Evolutionary conservation across 257 asterid species (phyloP).

Genomic region (Parsonsia alboflavescens): DNA sequence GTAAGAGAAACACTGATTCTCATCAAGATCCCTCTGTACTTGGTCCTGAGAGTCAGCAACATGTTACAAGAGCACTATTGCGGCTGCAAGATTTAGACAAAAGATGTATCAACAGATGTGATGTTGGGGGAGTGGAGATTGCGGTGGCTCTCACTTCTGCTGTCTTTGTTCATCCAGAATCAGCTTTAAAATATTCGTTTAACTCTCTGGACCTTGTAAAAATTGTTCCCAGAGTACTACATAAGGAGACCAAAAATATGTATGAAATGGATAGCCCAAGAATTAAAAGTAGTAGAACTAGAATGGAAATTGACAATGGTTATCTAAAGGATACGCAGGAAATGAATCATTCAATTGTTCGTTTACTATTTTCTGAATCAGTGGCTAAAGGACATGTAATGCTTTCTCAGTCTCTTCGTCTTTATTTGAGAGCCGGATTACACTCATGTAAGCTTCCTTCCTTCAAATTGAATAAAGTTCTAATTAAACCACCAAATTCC

Average conservation of each 20-base stretch:
- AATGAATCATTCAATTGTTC: conserved; percentile 37
- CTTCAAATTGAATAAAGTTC: conserved; percentile 18
- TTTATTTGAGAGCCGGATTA: conserved; percentile 69
- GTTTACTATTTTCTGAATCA: conserved; percentile 55
- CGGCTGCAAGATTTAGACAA: conserved; percentile 68
- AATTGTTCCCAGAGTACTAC: conserved; percentile 46
- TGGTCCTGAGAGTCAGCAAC: conserved; percentile 32
- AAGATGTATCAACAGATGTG: conserved; percentile 39
- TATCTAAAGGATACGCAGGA: conserved; percentile 32
- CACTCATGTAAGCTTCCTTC: conserved; percentile 75
- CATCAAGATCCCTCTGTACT: conserved; percentile 32
- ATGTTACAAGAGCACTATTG: conserved; percentile 52
- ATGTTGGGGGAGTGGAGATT: conserved; percentile 47
- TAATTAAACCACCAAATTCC: not conserved
- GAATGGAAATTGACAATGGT: conserved; percentile 47
- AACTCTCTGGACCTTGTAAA: conserved; percentile 54
- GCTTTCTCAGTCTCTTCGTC: conserved; percentile 81
- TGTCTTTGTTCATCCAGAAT: conserved; percentile 76
- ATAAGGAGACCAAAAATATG: conserved; percentile 42
- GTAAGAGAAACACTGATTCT: conserved; percentile 40
- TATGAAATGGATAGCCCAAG: conserved; percentile 27
- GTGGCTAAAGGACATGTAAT: conserved; percentile 90
- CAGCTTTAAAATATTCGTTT: conserved; percentile 61
- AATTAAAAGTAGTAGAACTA: conserved; percentile 35
- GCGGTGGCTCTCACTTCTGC: conserved; percentile 71